Evolutionary conservation across 177 flowering plant genomes (phyloP).

Genomic region (Vitis hybrid): DNA sequence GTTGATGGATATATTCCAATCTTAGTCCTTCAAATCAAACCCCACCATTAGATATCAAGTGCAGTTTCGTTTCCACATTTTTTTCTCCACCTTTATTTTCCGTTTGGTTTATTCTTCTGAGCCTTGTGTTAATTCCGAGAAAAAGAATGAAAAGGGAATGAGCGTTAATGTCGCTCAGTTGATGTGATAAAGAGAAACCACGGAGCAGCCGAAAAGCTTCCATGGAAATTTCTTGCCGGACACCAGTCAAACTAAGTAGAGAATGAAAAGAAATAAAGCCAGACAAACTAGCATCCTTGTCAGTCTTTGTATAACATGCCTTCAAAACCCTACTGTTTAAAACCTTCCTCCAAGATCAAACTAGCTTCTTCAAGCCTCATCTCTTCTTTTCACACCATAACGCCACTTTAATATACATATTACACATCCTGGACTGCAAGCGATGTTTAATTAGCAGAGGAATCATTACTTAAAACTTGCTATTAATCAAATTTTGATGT

Average conservation of each 20-base stretch:
- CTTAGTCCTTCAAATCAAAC: conserved; percentile 1
- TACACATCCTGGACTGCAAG: too few species aligned
- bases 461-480: too few species aligned
- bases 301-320: conserved; percentile 25
- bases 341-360: background rate
- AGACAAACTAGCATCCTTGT: conserved; percentile 44
- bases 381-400: background rate
- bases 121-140: conserved; percentile 57
- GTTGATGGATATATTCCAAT: conserved; percentile 7
- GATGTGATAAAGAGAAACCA: conserved; percentile 48
- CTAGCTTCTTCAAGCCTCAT: background rate
- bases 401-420: too few species aligned
- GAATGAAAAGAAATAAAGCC: conserved; percentile 18
- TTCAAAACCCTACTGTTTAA: conserved; percentile 6
- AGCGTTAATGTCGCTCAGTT: conserved; percentile 36
- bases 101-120: conserved; percentile 11
- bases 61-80: conserved; percentile 2
- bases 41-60: conserved; percentile 12
- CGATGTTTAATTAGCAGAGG: too few species aligned
- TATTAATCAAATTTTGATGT: background rate
- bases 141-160: conserved; percentile 19
- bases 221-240: conserved; percentile 44
- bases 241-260: conserved; percentile 19
- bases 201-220: conserved; percentile 39
- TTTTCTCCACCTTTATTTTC: background rate